Evolutionary conservation across 202 grass and related monocot genomes (phyloP), one percentile per base, ranked within the genome.

Genomic region (Saccharum hybrid): DNA sequence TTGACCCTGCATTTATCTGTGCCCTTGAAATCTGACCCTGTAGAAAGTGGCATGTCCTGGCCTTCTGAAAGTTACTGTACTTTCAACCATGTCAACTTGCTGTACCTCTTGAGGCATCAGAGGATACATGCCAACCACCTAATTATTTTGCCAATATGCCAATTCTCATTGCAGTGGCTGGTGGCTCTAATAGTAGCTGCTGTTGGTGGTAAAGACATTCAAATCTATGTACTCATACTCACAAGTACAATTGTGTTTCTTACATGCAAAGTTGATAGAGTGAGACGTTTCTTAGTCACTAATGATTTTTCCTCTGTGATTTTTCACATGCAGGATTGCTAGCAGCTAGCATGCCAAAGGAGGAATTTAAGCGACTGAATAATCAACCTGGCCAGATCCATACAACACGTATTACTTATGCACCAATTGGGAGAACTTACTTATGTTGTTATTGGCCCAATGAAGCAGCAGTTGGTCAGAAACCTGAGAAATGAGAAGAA

Each of bases 351-450:
- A 76, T 70, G 86, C 0, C 88, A 82, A 94, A 78, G 31, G 77
- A 84, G 8, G 86, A 94, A 59, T 6, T 94, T 64, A 94, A 2
- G 73, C 61, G 72, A 8, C 66, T 91, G 71, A 94, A 94, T 66
- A 81, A 84, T 69, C 91, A 94, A 82, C 81, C 86, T 51, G 83
- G 76, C 5, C 91, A 88, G 76, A 90, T 94, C 43, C 90, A 94
- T 41, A 82, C 77, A 0, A 68, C 72, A 5, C 76, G 67, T 5
- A 0, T 48, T 46, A 90, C 86, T 59, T 94, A 88, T 60, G 88
- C 88, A 1, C 88, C 81, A 36, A 77, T 87, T 54, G 48, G 89
- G 46, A 68, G 72, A 38, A 30, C 70, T 21, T 78, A 85, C 33
- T 72, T 69, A 91, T 71, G 86, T 91, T 46, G 79, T 91, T 79